Conservation (phyloP, 768 basidiomycete genomes). For the Strobilomyces echinocephalus region DNA sequence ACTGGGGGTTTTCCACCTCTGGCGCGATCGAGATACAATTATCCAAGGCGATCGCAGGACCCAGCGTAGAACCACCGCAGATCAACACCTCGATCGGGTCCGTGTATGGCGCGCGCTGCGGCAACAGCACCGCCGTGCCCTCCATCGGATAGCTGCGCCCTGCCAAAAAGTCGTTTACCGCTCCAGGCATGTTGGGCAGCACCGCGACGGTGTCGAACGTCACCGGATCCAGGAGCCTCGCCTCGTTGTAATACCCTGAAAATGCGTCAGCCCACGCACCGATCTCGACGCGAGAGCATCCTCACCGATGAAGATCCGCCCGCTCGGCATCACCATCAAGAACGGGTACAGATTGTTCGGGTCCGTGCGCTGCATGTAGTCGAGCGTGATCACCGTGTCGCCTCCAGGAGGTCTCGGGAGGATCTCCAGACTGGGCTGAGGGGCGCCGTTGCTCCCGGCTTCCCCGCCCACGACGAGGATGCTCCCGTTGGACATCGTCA, state of each 20-base stretch:
- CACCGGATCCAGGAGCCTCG: conserved; percentile 63
- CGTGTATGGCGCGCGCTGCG: conserved; percentile 68
- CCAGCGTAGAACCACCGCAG: conserved; percentile 70
- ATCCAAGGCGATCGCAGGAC: conserved; percentile 49
- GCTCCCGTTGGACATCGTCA: conserved; percentile 68
- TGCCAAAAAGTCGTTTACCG: conserved; percentile 66
- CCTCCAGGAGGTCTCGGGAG: conserved; percentile 65
- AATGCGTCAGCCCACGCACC: background rate
- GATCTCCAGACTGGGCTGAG: conserved; percentile 68
- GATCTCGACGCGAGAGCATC: background rate
- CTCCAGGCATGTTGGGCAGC: conserved; percentile 71
- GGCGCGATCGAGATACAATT: conserved; percentile 71
- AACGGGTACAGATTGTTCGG: conserved; percentile 82
- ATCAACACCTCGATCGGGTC: conserved; percentile 64
- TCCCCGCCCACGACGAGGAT: conserved; percentile 75
- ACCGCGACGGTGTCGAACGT: conserved; percentile 57
- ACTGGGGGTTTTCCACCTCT: conserved; percentile 55
- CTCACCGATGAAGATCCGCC: conserved; percentile 66
- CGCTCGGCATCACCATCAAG: conserved; percentile 65
- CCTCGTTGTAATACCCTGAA: conserved; percentile 75
- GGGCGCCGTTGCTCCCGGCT: conserved; percentile 59
- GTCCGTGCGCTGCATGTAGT: conserved; percentile 67
- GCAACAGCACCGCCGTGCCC: conserved; percentile 65
- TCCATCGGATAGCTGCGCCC: conserved; percentile 78
- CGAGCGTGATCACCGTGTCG: conserved; percentile 53